Evolutionary conservation across 257 asterid genomes (phyloP).

Genomic region (Nicotiana tomentosiformis): DNA sequence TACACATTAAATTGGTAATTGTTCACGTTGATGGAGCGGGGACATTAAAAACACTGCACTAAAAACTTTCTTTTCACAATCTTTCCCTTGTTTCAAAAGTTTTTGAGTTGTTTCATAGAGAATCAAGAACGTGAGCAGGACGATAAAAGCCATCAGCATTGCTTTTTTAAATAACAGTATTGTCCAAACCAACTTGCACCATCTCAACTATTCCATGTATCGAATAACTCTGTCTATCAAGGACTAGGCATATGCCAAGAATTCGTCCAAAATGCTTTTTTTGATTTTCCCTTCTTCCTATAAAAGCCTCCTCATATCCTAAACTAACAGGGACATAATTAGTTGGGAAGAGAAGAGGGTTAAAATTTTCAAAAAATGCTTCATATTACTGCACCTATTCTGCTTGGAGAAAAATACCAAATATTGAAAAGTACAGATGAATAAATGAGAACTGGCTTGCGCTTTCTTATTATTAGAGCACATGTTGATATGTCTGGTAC

Average conservation of each 20-base stretch:
- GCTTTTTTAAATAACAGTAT: background rate
- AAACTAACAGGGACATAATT: background rate
- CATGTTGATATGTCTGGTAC: background rate
- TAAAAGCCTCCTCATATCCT: background rate
- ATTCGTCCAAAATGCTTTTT: background rate
- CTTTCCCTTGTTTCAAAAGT: background rate
- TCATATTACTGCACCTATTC: background rate
- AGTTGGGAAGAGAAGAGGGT: background rate
- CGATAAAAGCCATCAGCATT: background rate
- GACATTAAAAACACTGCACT: background rate
- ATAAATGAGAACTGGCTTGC: background rate
- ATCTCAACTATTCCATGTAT: too few species aligned
- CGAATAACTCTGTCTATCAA: too few species aligned
- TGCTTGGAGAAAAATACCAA: background rate
- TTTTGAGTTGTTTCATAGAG: background rate
- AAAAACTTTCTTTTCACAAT: background rate
- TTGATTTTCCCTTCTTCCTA: background rate
- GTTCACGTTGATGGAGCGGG: background rate
- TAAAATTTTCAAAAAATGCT: background rate
- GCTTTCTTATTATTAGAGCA: constrained; percentile 4
- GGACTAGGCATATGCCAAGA: too few species aligned
- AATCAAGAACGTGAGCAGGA: background rate
- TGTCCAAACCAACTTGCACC: too few species aligned
- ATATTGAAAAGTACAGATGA: background rate
- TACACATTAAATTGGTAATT: background rate